Conservation (phyloP, 148 eudicot genomes). For the Camellia granthamiana region DNA sequence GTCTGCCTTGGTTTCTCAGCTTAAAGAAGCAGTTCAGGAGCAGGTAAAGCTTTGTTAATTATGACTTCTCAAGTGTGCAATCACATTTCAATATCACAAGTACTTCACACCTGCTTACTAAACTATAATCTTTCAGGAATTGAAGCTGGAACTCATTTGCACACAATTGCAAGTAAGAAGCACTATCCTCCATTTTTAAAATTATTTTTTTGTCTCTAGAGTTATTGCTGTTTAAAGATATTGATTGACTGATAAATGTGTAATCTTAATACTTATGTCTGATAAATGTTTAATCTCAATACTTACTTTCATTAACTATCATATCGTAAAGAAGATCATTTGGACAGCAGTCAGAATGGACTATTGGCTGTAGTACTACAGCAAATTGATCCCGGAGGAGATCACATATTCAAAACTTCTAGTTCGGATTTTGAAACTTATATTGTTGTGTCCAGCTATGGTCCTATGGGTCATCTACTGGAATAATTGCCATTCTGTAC, state of each 20-base stretch:
- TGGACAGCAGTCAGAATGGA: not conserved
- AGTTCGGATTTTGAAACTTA: constrained; percentile 4
- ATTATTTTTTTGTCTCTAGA: not conserved
- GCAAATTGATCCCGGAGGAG: not conserved
- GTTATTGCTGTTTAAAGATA: constrained; percentile 1
- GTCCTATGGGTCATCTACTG: not conserved
- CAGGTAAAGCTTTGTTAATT: constrained; percentile 46
- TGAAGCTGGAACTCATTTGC: constrained; percentile 52
- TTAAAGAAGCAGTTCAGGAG: constrained; percentile 77
- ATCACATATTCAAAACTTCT: not conserved
- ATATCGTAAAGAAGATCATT: not conserved
- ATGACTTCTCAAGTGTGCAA: not conserved
- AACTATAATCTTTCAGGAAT: constrained; percentile 52
- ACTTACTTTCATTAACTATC: not conserved
- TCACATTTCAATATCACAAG: not conserved
- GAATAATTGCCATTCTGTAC: not conserved
- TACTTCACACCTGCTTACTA: constrained; percentile 3
- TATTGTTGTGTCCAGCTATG: not conserved
- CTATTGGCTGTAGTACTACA: not conserved
- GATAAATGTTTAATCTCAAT: not conserved
- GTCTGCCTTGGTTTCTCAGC: constrained; percentile 57
- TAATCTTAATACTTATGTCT: not conserved
- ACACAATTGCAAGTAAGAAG: constrained; percentile 59
- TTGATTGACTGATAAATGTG: not conserved
- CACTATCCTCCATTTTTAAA: constrained; percentile 8